Base-by-base conservation (phyloP, 768 basidiomycete species). In the Podaxis carcinomalis region DNA sequence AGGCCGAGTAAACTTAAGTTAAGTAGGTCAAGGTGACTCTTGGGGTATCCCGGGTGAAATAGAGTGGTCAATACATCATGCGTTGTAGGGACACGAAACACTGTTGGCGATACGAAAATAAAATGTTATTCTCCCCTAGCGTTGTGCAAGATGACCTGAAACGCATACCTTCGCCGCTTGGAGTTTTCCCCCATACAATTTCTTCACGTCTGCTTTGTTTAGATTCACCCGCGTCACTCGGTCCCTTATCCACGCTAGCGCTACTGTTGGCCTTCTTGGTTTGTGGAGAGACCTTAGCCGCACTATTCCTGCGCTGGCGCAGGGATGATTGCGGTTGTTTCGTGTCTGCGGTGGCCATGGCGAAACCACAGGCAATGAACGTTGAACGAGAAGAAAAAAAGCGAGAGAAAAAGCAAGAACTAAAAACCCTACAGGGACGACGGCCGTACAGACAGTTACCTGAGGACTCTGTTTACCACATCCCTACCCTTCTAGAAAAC, bases 81-180 rank as follows among this genome's bases (percentile, higher is more conserved):
- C 0, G 94, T 96, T 19, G 93, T 92, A 10, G 94, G 94, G 47
- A 96, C 93, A 62, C 86, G 84, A 71, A 99, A 99, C 5, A 97
- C 95, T 98, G 64, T 28, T 47, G 47, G 16, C 52, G 53, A 57
- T 9, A 62, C 63, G 36, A 27, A 62, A 63, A 35, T 64, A 56
- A 10, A 54, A 52, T 19, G 56, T 54, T 19, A 21, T 58, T 35
- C 62, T 57, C 52, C 55, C 55, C 25, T 3, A 52, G 19, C 28
- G 42, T 59, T 59, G n/a, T 39, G 53, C 28, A 55, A 51, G 25
- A 27, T 56, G 25, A 46, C 54, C 32, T n/a, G 37, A 44, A 61
- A 27, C 19, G 68, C 79, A 44, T 65, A 89, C 92, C 92, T 81
- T 89, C 84, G 44, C 90, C 92, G 39, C 79, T 70, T 14, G 90